Evolutionary conservation across 2,329 filamentous ascomycete species (phyloP).

Genomic region (Grosmannia huntii): DNA sequence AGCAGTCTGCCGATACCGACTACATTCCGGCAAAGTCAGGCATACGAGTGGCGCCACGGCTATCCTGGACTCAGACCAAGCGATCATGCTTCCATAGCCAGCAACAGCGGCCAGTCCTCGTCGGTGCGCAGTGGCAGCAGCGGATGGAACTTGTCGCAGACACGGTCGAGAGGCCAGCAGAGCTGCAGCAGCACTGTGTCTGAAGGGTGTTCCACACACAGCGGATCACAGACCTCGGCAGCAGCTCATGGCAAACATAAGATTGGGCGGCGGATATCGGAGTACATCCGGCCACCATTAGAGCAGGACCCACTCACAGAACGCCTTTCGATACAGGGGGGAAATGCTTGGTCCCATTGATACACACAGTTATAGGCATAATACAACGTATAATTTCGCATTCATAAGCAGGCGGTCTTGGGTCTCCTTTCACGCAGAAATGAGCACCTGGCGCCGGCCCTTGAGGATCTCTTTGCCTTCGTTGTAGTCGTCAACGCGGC

Average conservation of each 20-base stretch:
- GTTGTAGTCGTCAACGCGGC: not conserved
- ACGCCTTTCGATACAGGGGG: not conserved
- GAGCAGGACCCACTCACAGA: not conserved
- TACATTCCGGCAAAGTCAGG: not conserved
- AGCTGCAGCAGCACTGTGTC: not conserved
- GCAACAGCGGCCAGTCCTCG: not conserved
- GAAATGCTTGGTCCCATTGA: not conserved
- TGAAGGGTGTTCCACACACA: not conserved
- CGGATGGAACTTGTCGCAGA: not conserved
- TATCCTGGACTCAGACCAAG: not conserved
- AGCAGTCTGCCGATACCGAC: not conserved
- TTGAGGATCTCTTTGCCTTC: not conserved
- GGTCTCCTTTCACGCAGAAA: not conserved
- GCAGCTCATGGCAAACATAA: not conserved
- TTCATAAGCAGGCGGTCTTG: not conserved
- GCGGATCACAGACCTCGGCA: not conserved
- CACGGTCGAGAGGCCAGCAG: not conserved
- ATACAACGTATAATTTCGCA: too few relatives aligned
- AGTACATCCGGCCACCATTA: not conserved
- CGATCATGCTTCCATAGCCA: not conserved
- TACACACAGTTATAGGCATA: too few relatives aligned
- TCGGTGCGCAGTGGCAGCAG: not conserved
- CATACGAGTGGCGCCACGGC: not conserved
- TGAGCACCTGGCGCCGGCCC: not conserved
- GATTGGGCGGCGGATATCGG: not conserved